Evolutionary conservation across 331 rosid genomes (phyloP).

Genomic region (Dryas integrifolia): DNA sequence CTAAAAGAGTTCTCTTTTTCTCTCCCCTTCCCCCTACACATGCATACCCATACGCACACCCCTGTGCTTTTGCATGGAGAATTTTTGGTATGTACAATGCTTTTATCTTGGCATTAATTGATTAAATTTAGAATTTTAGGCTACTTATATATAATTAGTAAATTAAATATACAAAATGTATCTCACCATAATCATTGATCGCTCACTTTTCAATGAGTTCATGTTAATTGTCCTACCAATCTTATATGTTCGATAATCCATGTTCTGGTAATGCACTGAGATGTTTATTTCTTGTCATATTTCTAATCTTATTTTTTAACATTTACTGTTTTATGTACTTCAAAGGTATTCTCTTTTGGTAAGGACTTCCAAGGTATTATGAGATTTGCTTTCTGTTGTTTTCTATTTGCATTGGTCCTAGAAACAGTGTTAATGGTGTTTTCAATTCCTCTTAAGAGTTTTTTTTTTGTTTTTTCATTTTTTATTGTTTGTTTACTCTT

Average conservation of each 20-base stretch:
- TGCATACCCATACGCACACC: neutral
- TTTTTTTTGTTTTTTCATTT: slow-evolving; percentile 13
- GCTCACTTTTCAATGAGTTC: neutral
- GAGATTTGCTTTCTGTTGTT: slow-evolving; percentile 27
- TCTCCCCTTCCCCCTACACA: neutral
- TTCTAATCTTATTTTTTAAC: slow-evolving; percentile 17
- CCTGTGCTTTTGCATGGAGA: neutral
- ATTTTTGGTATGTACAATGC: slow-evolving; percentile 3
- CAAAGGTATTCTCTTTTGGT: slow-evolving; percentile 32
- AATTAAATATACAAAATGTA: neutral
- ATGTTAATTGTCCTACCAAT: slow-evolving; percentile 13
- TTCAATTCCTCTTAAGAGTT: slow-evolving; percentile 20
- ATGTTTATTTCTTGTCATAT: slow-evolving; percentile 13
- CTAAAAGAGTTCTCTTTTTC: neutral
- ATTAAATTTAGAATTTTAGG: neutral
- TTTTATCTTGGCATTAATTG: neutral
- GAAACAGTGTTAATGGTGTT: neutral
- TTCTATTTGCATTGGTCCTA: slow-evolving; percentile 25
- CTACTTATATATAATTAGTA: slow-evolving; percentile 5
- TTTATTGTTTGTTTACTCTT: slow-evolving; percentile 12
- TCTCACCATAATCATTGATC: neutral
- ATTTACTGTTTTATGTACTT: slow-evolving; percentile 25
- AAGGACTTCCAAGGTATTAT: slow-evolving; percentile 34
- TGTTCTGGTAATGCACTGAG: slow-evolving; percentile 15
- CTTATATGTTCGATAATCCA: neutral